Conservation (phyloP, 2,329 filamentous ascomycete species). For the Beauveria australis region DNA sequence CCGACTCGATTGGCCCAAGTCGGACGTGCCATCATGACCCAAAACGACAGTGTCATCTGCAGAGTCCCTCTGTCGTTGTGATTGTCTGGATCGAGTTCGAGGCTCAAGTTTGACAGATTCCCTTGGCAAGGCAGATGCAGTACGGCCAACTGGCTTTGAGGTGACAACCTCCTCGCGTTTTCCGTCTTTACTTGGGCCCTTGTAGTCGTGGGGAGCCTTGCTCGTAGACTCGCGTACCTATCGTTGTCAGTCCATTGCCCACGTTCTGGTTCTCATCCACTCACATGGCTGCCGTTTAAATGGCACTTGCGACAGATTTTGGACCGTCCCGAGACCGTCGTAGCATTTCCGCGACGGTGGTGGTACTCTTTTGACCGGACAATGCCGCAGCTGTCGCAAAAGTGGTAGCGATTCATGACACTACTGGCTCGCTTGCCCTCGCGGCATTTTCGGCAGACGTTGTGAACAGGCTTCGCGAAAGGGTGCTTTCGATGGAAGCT, state of each 20-base stretch:
- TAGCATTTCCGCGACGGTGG: neutral
- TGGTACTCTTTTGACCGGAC: constrained; percentile 33
- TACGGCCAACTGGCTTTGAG: neutral
- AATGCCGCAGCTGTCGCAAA: constrained; percentile 35
- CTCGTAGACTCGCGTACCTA: neutral
- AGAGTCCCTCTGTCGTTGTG: neutral
- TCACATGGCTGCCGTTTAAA: neutral
- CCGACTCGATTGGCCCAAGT: neutral
- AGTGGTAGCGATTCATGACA: constrained; percentile 23
- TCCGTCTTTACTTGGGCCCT: neutral
- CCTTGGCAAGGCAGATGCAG: neutral
- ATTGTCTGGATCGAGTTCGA: neutral
- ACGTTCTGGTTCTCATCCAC: neutral
- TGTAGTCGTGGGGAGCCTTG: neutral
- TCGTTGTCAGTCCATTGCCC: neutral
- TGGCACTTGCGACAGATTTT: constrained; percentile 7
- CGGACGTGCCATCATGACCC: neutral
- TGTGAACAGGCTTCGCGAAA: constrained; percentile 21
- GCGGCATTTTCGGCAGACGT: constrained; percentile 28
- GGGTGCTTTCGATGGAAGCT: constrained; percentile 28
- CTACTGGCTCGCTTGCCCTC: constrained; percentile 18
- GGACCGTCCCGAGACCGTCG: neutral
- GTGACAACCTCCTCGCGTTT: neutral
- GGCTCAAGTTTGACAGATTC: neutral
- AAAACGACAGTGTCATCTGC: neutral